phyloP scores from a whole-genome alignment of 2,329 filamentous ascomycete genomes.

The Ascochyta pisi region DNA sequence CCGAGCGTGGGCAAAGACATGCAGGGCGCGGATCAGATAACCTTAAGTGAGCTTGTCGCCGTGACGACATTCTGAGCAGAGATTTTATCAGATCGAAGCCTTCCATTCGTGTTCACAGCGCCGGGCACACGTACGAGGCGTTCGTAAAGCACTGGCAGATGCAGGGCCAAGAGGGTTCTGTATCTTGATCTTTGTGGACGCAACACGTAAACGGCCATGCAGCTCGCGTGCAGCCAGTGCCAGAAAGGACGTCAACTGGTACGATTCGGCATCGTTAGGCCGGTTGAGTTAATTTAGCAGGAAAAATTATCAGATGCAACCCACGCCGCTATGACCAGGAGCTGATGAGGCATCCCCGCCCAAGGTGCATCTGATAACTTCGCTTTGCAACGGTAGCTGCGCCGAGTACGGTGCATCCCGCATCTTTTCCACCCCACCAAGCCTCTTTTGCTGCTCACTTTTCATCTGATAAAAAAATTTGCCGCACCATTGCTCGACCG shows the following conservation, averaged over 20 bases:
- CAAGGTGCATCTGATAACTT: slow-evolving; percentile 24
- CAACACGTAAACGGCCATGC: slow-evolving; percentile 28
- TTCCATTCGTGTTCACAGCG: neutral
- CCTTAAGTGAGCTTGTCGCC: slow-evolving; percentile 29
- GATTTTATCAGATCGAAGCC: slow-evolving; percentile 27
- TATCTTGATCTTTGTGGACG: slow-evolving; percentile 11
- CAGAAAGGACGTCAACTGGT: neutral
- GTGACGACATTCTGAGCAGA: slow-evolving; percentile 18
- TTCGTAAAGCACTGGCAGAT: slow-evolving; percentile 9
- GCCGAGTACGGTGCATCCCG: slow-evolving; percentile 15
- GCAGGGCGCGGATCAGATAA: slow-evolving; percentile 46
- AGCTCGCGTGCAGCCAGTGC: slow-evolving; percentile 7
- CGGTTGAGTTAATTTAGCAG: slow-evolving; percentile 1
- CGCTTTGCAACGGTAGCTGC: slow-evolving; percentile 3
- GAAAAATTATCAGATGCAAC: slow-evolving; percentile 24
- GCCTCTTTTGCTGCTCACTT: slow-evolving; percentile 4
- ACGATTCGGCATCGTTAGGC: slow-evolving; percentile 10
- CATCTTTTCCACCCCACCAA: slow-evolving; percentile 20
- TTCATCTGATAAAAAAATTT: slow-evolving; percentile 39
- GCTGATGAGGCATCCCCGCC: slow-evolving; percentile 5
- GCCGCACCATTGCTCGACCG: slow-evolving; percentile 5
- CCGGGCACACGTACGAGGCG: slow-evolving; percentile 16
- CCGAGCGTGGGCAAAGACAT: slow-evolving; percentile 8
- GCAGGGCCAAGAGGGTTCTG: slow-evolving; percentile 8
- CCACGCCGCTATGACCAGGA: slow-evolving; percentile 11